Percentiles rank a stretch among this genome's conserved stretches.
Conservation (phyloP, 768 basidiomycete genomes). For the Lactifluus subvellereus region DNA sequence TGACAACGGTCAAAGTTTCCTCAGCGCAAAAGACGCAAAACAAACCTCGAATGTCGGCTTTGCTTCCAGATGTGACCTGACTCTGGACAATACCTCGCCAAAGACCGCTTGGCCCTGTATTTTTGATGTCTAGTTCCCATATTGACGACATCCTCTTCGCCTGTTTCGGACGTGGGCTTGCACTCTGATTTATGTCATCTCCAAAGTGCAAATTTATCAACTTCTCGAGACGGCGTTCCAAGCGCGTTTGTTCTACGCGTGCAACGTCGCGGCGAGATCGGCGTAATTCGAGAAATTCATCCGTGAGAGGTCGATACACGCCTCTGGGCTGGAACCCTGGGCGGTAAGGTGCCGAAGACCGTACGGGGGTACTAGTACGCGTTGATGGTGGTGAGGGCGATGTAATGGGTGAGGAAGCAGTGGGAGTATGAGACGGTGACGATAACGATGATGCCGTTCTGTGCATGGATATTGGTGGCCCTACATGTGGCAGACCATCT, state of each 20-base stretch:
- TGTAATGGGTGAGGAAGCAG: slow-evolving; percentile 18
- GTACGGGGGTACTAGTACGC: slow-evolving; percentile 21
- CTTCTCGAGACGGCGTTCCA: slow-evolving; percentile 86
- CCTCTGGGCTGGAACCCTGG: slow-evolving; percentile 94
- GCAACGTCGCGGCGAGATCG: slow-evolving; percentile 38
- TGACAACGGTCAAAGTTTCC: neutral
- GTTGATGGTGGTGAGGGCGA: slow-evolving; percentile 26
- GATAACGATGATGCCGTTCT: slow-evolving; percentile 26
- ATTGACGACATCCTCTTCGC: slow-evolving; percentile 56
- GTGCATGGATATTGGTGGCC: neutral
- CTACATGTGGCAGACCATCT: neutral
- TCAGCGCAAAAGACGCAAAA: neutral
- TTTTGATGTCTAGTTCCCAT: slow-evolving; percentile 63
- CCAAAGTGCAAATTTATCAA: slow-evolving; percentile 70
- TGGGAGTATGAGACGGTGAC: slow-evolving; percentile 23
- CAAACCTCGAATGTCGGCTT: slow-evolving; percentile 64
- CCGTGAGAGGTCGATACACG: slow-evolving; percentile 71
- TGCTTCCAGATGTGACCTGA: slow-evolving; percentile 41
- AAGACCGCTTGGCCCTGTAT: slow-evolving; percentile 60
- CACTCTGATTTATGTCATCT: slow-evolving; percentile 22
- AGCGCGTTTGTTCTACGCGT: slow-evolving; percentile 74
- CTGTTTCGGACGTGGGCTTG: slow-evolving; percentile 23
- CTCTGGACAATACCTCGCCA: slow-evolving; percentile 58
- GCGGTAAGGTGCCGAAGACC: slow-evolving; percentile 58
- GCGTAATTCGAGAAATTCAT: slow-evolving; percentile 61